Base-by-base conservation (phyloP, 1,139 yeast genomes). In the Nakaseomyces bracarensis region DNA sequence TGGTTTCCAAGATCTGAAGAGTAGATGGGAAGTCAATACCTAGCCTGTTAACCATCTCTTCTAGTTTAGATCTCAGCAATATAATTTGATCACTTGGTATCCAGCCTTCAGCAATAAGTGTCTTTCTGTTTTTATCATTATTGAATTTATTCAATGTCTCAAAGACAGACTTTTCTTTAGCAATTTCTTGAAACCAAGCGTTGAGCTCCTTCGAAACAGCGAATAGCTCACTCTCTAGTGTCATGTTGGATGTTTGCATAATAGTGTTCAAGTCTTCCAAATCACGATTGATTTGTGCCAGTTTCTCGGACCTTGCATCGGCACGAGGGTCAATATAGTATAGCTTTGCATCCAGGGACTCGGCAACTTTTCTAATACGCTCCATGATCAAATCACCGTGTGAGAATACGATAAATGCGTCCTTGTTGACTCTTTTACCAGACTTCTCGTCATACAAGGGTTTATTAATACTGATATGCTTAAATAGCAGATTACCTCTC, bases 101-200 rank as follows among this genome's bases (percentile, higher is more conserved):
- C 98, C 98, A 91, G 25, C 97, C 99, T 68, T 91, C 98, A n/a
- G 95, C 97, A 46, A 91, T 86, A 43, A 91, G 69, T 47, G 94
- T 83, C 54, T 91, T 76, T 64, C 97, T 75, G 29, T 86, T 78
- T 45, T 79, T 77, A 60, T 89, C 96, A 60, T 79, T 85, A 58
- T 82, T 84, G 64, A 89, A 87, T 53, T 76, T 71, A 63, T 89
- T 89, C 60, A 91, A 70, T 0, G 84, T 74, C 50, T 80, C 75
- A 61, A 78, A 86, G 29, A 87, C 79, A 25, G 80, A 70, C 56
- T 79, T 79, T 56, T 91, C 98, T 54, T 84, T 74, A 41, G 73
- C 70, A 31, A 85, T 68, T 19, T 71, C 70, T 38, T 80, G 81
- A 51, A 75, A 77, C 79, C 95, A 81, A 10, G 71, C 62, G 35